Conservation (phyloP, 176 grass and related monocot species). For the Poa annua region DNA sequence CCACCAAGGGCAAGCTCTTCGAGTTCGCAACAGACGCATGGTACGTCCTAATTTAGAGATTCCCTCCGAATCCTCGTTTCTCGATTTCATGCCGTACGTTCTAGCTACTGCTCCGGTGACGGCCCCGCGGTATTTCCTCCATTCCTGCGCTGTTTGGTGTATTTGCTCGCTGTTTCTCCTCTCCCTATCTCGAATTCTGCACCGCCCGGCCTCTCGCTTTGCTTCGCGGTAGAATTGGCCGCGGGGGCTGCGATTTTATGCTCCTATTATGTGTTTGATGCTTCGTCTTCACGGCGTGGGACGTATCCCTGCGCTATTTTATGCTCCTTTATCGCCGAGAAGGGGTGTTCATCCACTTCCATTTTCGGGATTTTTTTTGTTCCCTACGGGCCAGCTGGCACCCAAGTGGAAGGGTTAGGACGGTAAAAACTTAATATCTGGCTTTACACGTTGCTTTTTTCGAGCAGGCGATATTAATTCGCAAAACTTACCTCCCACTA, state of each 20-base stretch:
- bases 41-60: slow-evolving; percentile 36
- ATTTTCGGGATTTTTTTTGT: slow-evolving; percentile 34
- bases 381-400: slow-evolving; percentile 5
- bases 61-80: too few species aligned
- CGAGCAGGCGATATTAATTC: not conserved
- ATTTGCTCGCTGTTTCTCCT: not conserved
- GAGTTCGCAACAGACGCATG: slow-evolving; percentile 72
- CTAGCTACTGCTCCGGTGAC: not conserved
- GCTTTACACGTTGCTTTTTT: not conserved
- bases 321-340: slow-evolving; percentile 39
- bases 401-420: not conserved
- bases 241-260: not conserved
- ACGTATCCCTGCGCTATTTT: slow-evolving; percentile 27
- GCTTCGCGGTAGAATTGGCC: too few species aligned
- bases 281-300: not conserved
- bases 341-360: not conserved
- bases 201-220: not conserved
- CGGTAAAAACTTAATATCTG: not conserved
- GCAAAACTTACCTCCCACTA: not conserved
- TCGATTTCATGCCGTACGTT: not conserved
- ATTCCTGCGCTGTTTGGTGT: not conserved
- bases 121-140: not conserved
- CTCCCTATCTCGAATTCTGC: not conserved
- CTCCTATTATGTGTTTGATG: too few species aligned
- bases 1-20: slow-evolving; percentile 92